A percentile compares a stretch with the other conserved stretches of the same genome.
Evolutionary conservation across 108 stramenopile species (phyloP).

Genomic region (Nitzschia palea): DNA sequence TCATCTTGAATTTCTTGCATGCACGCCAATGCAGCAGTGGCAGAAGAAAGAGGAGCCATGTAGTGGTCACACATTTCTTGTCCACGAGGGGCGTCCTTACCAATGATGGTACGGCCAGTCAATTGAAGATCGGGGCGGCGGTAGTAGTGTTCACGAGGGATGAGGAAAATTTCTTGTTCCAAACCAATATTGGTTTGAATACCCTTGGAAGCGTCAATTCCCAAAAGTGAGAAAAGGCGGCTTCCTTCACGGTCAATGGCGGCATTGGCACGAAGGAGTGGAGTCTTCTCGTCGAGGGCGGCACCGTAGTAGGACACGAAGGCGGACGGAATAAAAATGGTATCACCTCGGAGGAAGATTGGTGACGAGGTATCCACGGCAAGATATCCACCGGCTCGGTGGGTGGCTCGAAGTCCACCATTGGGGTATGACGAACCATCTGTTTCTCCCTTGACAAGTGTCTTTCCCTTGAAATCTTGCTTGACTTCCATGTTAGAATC

Average conservation of each 20-base stretch:
- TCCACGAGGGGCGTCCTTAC: constrained; percentile 90
- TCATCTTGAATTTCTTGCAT: constrained; percentile 95
- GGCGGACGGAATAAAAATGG: constrained; percentile 91
- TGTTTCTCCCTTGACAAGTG: constrained; percentile 90
- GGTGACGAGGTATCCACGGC: constrained; percentile 88
- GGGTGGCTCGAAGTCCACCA: constrained; percentile 94
- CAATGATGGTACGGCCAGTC: constrained; percentile 93
- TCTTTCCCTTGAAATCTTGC: constrained; percentile 93
- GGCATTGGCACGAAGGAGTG: constrained; percentile 87
- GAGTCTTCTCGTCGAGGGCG: constrained; percentile 97
- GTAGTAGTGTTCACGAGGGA: constrained; percentile 91
- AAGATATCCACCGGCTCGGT: constrained; percentile 91
- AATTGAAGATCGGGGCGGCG: constrained; percentile 90
- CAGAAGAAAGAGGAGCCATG: constrained; percentile 84
- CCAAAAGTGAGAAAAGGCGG: constrained; percentile 77
- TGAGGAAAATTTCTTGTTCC: constrained; percentile 97
- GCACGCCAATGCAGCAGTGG: constrained; percentile 84
- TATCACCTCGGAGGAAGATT: constrained; percentile 92
- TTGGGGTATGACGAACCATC: constrained; percentile 96
- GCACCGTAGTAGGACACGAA: constrained; percentile 92
- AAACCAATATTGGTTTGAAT: constrained; percentile 91
- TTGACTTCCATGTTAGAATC: constrained; percentile 67
- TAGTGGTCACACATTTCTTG: constrained; percentile 97
- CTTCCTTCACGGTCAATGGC: constrained; percentile 84
- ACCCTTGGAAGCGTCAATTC: constrained; percentile 64